These are phyloP conservation scores for Agapanthus africanus DNA, from an alignment of 106 monocot species.

Conservation along the genomic window DNA sequence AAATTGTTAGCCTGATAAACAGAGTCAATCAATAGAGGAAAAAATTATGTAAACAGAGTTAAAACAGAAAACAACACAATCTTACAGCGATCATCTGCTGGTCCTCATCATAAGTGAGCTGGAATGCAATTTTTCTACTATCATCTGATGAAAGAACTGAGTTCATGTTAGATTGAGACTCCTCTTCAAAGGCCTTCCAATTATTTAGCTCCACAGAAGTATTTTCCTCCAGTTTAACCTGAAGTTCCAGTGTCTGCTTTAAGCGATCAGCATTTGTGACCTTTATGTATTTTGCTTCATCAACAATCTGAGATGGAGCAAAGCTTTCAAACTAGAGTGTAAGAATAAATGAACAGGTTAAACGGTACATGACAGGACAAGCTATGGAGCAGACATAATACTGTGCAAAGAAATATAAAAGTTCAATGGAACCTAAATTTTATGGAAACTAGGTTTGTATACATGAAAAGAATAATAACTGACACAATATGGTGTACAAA, in stretches of 20 bases:
- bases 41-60: background rate
- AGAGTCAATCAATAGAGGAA: background rate
- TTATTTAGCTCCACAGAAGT: conserved; percentile 34
- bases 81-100: conserved; percentile 93
- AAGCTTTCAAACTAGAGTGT: background rate
- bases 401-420: background rate
- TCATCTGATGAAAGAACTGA: conserved; percentile 71
- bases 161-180: conserved; percentile 37
- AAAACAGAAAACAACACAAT: background rate
- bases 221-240: conserved; percentile 51
- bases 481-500: background rate
- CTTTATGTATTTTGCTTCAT: conserved; percentile 69
- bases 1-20: background rate
- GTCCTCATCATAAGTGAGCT: conserved; percentile 87
- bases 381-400: background rate
- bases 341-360: background rate
- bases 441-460: background rate
- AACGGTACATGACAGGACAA: background rate
- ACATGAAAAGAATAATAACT: background rate
- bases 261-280: conserved; percentile 50
- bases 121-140: conserved; percentile 44
- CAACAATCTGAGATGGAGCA: conserved; percentile 44
- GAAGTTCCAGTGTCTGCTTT: conserved; percentile 69
- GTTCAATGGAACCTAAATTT: background rate
- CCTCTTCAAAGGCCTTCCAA: conserved; percentile 71